Evolutionary conservation across 768 basidiomycete species (phyloP).

Genomic region (Mycena kentingensis): DNA sequence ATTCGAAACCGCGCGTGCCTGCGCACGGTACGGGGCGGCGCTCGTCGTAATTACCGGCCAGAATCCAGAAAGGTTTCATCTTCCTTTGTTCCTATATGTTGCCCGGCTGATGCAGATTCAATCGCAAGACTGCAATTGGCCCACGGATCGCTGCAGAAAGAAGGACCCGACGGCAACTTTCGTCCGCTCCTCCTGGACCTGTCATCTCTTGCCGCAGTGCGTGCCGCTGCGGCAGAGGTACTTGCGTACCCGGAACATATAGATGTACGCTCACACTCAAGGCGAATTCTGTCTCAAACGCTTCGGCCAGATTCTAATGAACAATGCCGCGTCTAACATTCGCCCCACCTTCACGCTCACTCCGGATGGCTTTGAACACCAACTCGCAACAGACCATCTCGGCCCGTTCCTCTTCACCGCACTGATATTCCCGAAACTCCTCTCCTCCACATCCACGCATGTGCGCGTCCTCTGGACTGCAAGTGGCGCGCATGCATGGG

Average conservation of each 20-base stretch:
- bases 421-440: constrained; percentile 12
- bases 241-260: background rate
- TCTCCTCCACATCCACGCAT: constrained; percentile 7
- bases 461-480: constrained; percentile 13
- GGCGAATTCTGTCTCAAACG: too few species aligned
- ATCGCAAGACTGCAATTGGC: background rate
- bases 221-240: background rate
- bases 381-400: constrained; percentile 15
- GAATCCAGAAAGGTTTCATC: background rate
- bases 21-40: background rate
- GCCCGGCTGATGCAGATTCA: too few species aligned
- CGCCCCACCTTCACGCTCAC: background rate
- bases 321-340: background rate
- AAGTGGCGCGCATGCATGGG: constrained; percentile 17
- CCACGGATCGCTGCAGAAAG: background rate
- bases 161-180: background rate
- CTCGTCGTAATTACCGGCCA: background rate
- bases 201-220: background rate
- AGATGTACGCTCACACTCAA: too few species aligned
- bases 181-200: background rate
- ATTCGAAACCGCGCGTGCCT: background rate
- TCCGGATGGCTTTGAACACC: constrained; percentile 11
- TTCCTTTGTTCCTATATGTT: too few species aligned
- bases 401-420: constrained; percentile 20
- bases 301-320: too few species aligned